Base-by-base conservation (phyloP, 768 basidiomycete genomes). In the Hericium coralloides region DNA sequence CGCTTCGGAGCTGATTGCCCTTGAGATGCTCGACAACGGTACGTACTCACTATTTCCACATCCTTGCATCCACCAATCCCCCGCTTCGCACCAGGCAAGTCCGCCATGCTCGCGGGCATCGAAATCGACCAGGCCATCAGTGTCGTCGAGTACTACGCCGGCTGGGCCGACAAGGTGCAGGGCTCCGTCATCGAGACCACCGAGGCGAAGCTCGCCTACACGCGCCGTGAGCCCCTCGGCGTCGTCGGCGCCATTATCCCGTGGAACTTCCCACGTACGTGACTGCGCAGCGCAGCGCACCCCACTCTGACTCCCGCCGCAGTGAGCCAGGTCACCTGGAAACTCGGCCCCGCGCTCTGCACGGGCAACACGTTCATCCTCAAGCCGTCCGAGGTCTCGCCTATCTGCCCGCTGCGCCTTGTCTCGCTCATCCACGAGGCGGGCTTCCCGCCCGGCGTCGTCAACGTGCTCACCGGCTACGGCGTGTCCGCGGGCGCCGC, bases 161-260 rank as follows among this genome's bases (percentile, higher is more conserved):
- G 93, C 15, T 90, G 90, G 85, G 89, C 92, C 22, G 93, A 94
- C 74, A 95, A 95, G 73, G 71, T 87, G 53, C 73, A 78, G 4
- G 90, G 89, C 4, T 80, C 89, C 67, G 83, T 82, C 5, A 83
- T 92, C 67, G 89, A 92, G 73, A 81, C 69, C 63, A 69, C 61
- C 37, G 67, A 67, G 59, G 62, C 55, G 20, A 83, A 81, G 70
- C 70, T 84, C 51, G 75, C 73, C 2, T 85, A 84, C 69, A 85
- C 83, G 6, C 70, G 78, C 22, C 81, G 83, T 64, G 83, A 85
- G 66, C 84, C 84, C 4, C 70, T 80, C 59, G 79, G 80, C 37
- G 80, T 80, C 64, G 77, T 72, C 55, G 74, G 74, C 57, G 74
- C 77, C 68, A 84, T 84, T 67, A 83, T 86, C 60, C 84, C 85